Evolutionary conservation across 75 land plant genomes (phyloP).

Genomic region (Sequoia sempervirens): DNA sequence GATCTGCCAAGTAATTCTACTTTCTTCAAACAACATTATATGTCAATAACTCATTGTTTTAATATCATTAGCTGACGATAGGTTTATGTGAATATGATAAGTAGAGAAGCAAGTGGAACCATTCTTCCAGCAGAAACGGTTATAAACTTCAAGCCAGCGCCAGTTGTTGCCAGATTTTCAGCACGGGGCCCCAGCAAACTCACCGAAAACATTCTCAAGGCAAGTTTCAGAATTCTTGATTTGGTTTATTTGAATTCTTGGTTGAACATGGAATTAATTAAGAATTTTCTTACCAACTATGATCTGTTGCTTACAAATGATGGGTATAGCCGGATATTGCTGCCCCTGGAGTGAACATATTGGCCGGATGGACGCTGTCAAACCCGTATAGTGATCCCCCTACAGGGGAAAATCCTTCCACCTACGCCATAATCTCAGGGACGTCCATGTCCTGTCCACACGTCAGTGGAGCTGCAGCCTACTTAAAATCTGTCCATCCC

Average conservation of each 20-base stretch:
- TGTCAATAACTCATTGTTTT: neutral
- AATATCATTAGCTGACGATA: neutral
- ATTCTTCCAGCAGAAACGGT: conserved; percentile 4
- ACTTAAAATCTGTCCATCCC: conserved; percentile 33
- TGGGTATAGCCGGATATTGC: conserved; percentile 25
- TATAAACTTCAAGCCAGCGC: conserved; percentile 25
- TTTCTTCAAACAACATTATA: neutral
- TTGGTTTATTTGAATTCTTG: neutral
- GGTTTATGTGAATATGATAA: neutral
- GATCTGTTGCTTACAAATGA: neutral
- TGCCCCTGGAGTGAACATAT: conserved; percentile 26
- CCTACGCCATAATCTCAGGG: conserved; percentile 25
- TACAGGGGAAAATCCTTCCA: neutral
- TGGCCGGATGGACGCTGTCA: conserved; percentile 24
- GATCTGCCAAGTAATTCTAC: conserved; percentile 18
- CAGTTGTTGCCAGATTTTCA: conserved; percentile 69
- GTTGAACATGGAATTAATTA: conserved; percentile 10
- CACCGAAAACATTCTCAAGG: conserved; percentile 43
- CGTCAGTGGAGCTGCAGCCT: conserved; percentile 37
- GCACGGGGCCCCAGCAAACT: conserved; percentile 38
- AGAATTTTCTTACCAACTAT: conserved; percentile 35
- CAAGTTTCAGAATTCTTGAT: neutral
- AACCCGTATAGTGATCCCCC: conserved; percentile 7
- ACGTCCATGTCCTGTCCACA: conserved; percentile 56
- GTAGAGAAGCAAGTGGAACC: neutral